Evolutionary conservation across 2,329 filamentous ascomycete genomes (phyloP), one percentile per base, ranked within the genome.

Genomic region (Paraphoma sp.): DNA sequence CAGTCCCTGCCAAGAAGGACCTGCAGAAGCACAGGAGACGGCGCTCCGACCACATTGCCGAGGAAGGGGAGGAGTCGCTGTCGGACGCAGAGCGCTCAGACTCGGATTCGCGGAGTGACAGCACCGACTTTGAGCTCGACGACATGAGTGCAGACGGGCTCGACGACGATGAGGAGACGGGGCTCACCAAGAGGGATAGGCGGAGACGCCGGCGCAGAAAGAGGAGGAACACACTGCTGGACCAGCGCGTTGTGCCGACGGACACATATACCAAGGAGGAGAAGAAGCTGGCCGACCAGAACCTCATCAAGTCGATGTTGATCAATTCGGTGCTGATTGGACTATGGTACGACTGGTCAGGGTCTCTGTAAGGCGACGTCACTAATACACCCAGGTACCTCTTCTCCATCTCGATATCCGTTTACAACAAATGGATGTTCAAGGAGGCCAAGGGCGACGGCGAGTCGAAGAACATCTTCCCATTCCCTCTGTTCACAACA

Each of bases 401-500:
- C 40, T 98, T 98, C 78, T 97, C 93, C 16, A 85, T 98, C 63
- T 92, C 91, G 48, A 97, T 76, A 43, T 76, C 74, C 43, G 72
- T 76, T 89, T 99, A 98, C 83, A 99, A 99, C 84, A 98, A 97
- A 81, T 98, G 95, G 95, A 98, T 99, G 94, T 98, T 99, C 79
- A 85, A 89, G 59, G 85, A 89, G 48, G 73, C 75, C 17, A 70
- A 69, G 51, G 73, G 63, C 48, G 74, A 75, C 57, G 73, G 74
- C 51, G 62, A 74, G 53, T 56, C 71, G 8, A 57, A 71, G 53
- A 73, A 76, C 65, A 89, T 97, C 78, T 99, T 99, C 75, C 89
- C 91, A 49, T 98, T 95, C 71, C 95, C 95, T 40, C 85, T 99
- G 48, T 98, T 98, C 78, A 97, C 93, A 10, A 99, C 95, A 3